Percentiles rank a stretch among this genome's conserved stretches.
phyloP scores from a whole-genome alignment of 2,329 filamentous ascomycete species.

The Sporothrix phasma region DNA sequence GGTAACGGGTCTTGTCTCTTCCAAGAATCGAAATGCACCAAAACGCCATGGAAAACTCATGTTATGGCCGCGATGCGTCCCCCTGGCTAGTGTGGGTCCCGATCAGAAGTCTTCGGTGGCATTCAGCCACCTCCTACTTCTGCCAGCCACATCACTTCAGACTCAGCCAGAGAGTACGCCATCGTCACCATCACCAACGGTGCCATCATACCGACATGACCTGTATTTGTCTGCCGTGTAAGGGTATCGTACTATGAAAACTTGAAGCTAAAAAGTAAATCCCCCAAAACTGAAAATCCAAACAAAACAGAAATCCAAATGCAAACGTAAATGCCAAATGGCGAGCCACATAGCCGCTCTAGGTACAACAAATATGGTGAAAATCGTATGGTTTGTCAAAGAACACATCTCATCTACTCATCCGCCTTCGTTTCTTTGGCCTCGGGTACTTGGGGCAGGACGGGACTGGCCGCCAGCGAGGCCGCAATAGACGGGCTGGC shows the following conservation, averaged over 20 bases:
- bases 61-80: too few species aligned
- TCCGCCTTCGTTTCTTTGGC: neutral
- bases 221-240: neutral
- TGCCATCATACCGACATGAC: too few species aligned
- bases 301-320: neutral
- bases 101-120: too few species aligned
- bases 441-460: slow-evolving; percentile 6
- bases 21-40: too few species aligned
- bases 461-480: slow-evolving; percentile 12
- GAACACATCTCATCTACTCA: neutral
- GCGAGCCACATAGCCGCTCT: neutral
- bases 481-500: slow-evolving; percentile 3
- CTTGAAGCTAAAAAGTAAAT: neutral
- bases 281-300: neutral
- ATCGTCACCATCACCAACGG: too few species aligned
- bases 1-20: too few species aligned
- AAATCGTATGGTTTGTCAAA: too few species aligned
- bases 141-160: too few species aligned
- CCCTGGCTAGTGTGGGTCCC: too few species aligned
- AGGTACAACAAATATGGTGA: neutral
- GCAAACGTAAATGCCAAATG: neutral
- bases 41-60: too few species aligned
- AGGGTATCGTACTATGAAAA: slow-evolving; percentile 2
- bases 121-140: too few species aligned
- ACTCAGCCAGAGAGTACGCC: too few species aligned